phyloP scores from a whole-genome alignment of 139 green algal genomes.

The Coccomyxa sp. region DNA sequence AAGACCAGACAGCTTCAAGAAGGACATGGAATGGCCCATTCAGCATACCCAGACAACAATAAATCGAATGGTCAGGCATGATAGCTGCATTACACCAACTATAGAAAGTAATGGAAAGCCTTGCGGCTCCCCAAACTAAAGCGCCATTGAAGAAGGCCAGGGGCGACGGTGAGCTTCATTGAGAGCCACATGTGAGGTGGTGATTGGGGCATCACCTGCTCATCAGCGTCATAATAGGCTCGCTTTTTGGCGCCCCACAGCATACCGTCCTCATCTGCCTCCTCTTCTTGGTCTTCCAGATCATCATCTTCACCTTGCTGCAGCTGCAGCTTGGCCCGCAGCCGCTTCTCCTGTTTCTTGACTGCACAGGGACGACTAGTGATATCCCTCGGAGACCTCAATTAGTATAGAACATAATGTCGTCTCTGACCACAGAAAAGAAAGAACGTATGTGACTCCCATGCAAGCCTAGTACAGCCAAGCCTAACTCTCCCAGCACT shows the following conservation, averaged over 20 bases:
- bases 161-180: no score
- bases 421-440: not conserved
- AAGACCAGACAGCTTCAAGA: no score
- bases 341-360: constrained; percentile 50
- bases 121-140: no score
- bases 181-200: no score
- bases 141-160: no score
- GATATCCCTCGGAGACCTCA: not conserved
- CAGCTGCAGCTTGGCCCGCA: constrained; percentile 64
- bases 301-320: constrained; percentile 43
- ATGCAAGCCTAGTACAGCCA: not conserved
- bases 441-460: not conserved
- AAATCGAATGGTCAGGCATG: no score
- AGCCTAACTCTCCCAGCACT: not conserved
- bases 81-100: no score
- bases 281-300: constrained; percentile 34
- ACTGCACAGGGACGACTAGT: constrained; percentile 41
- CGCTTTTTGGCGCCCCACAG: constrained; percentile 66
- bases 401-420: not conserved
- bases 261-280: constrained; percentile 26
- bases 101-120: no score
- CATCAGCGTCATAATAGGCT: constrained; percentile 70
- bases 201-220: not conserved
- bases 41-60: no score
- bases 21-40: no score